phyloP scores from a whole-genome alignment of 352 stramenopile species.

The Aphanomyces invadans region DNA sequence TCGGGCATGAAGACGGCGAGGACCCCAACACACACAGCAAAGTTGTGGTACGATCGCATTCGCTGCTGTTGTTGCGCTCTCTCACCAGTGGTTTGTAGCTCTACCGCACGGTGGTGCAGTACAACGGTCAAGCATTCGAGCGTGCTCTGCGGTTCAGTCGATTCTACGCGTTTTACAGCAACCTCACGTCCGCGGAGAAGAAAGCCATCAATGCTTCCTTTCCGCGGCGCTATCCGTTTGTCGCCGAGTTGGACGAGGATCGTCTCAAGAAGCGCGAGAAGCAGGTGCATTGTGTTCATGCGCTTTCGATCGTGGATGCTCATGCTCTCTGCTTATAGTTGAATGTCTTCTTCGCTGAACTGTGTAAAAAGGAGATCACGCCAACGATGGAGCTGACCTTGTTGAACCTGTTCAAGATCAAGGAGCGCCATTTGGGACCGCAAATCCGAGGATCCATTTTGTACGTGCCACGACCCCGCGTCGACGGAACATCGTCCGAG shows the following conservation, averaged over 20 bases:
- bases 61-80: not conserved
- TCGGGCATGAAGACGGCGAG: constrained; percentile 9
- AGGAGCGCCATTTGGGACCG: not conserved
- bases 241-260: constrained; percentile 7
- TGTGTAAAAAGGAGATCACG: not conserved
- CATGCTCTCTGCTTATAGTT: not conserved
- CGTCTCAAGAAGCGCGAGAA: constrained; percentile 7
- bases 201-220: constrained; percentile 8
- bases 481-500: not conserved
- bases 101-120: constrained; percentile 18
- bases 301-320: not conserved
- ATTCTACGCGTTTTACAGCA: constrained; percentile 23
- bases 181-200: constrained; percentile 14
- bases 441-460: constrained; percentile 7
- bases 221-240: constrained; percentile 15
- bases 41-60: constrained; percentile 5
- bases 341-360: constrained; percentile 2
- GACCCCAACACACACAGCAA: constrained; percentile 17
- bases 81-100: not conserved
- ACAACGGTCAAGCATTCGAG: constrained; percentile 23
- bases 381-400: constrained; percentile 18
- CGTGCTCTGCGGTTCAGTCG: constrained; percentile 22
- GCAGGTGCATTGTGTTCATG: constrained; percentile 3
- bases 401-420: constrained; percentile 15
- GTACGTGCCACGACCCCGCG: not conserved